phyloP scores from a whole-genome alignment of 192 early-diverging fungal species.

The Kickxella alabastrina region DNA sequence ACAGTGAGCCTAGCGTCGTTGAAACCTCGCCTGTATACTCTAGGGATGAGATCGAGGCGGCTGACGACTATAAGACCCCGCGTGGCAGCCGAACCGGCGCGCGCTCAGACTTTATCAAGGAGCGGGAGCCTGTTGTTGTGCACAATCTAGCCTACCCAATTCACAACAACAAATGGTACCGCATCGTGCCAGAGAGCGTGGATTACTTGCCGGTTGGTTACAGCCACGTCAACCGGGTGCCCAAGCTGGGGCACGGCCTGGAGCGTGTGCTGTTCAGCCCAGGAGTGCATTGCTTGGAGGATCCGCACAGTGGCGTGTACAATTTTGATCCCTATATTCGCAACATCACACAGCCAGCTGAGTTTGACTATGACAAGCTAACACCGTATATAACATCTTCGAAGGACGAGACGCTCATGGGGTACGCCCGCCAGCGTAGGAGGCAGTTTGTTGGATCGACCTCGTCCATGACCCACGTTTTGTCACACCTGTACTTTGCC shows the following conservation, averaged over 20 bases:
- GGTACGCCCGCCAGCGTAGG: conserved; percentile 50
- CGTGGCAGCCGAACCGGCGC: conserved; percentile 10
- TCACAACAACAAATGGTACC: conserved; percentile 43
- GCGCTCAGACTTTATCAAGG: conserved; percentile 18
- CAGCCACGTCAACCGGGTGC: conserved; percentile 41
- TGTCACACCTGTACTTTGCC: conserved; percentile 74
- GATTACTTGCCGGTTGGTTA: conserved; percentile 17
- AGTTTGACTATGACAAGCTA: conserved; percentile 79
- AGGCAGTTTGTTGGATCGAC: conserved; percentile 80
- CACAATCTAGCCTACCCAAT: conserved; percentile 28
- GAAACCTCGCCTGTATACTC: conserved; percentile 33
- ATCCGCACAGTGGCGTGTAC: conserved; percentile 67
- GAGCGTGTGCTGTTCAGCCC: conserved; percentile 59
- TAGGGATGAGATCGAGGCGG: conserved; percentile 19
- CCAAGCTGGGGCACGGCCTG: conserved; percentile 43
- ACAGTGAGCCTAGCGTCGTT: conserved; percentile 7
- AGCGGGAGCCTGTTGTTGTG: conserved; percentile 43
- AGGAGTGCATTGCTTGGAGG: conserved; percentile 77
- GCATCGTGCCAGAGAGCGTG: conserved; percentile 14
- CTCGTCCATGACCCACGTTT: conserved; percentile 72
- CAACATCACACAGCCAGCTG: conserved; percentile 68
- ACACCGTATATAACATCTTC: conserved; percentile 80
- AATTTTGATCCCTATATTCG: conserved; percentile 82
- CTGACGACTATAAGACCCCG: neutral
- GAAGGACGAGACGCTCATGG: conserved; percentile 56